Evolutionary conservation across 257 asterid genomes (phyloP), one percentile per base, ranked within the genome.

Genomic region (Scutellaria barbata): DNA sequence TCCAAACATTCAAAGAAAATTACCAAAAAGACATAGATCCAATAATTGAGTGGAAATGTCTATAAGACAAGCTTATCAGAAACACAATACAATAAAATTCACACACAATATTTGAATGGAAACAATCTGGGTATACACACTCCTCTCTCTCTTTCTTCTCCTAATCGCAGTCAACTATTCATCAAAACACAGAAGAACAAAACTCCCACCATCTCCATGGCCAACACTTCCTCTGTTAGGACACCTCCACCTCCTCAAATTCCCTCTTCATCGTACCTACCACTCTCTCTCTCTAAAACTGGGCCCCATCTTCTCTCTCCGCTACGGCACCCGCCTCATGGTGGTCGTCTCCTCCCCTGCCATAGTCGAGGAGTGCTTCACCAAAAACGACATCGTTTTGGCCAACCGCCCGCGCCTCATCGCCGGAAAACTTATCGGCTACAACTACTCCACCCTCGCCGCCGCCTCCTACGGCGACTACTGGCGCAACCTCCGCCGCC

Each of bases 401-500:
- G 90, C 96, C 50, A 78, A 82, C 60, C 66, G 93, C 14, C 89
- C 96, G 2, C 81, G 74, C 18, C 40, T 71, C 37, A 3, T 79
- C 17, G 1, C 69, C 0, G 85, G 73, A 8, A 83, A 87, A 6
- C 79, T 80, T 77, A 7, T 87, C 16, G 91, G 93, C 69, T 87
- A 86, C 70, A 76, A 84, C 71, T 54, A 73, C 65, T 76, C 84
- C 45, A 51, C 74, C 59, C 12, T 88, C 0, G 47, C 1, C 1
- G 71, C 39, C 30, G 20, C 85, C n/a, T 76, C 90, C 5, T 84
- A 84, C 43, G 95, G 95, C 4, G 87, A 86, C 35, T 79, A 81
- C 45, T 86, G 95, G 92, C 88, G 90, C 57, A 76, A 80, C 71
- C 87, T 88, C 40, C 80, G 90, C 8, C 86, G 88, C 14, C 58